phyloP scores from a whole-genome alignment of 805 yeast species.

The Hanseniaspora nectarophila region DNA sequence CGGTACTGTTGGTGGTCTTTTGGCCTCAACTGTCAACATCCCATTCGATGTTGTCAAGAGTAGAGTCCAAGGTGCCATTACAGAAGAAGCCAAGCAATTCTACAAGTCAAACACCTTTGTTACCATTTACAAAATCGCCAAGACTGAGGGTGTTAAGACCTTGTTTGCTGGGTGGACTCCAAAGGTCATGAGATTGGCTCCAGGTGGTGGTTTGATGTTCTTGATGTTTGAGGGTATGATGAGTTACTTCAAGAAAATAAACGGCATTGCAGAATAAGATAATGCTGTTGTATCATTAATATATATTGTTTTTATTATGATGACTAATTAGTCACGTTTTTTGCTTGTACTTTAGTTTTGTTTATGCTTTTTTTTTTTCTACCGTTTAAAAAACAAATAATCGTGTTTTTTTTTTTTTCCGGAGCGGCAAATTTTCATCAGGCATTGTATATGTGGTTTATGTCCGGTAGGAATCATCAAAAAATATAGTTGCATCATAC shows the following conservation, averaged over 20 bases:
- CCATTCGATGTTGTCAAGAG: slow-evolving; percentile 97
- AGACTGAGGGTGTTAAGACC: slow-evolving; percentile 85
- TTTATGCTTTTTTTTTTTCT: not conserved
- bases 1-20: slow-evolving; percentile 93
- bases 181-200: slow-evolving; percentile 92
- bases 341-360: not conserved
- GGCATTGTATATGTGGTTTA: too few relatives aligned
- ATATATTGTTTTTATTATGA: not conserved
- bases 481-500: too few relatives aligned
- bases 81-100: slow-evolving; percentile 74
- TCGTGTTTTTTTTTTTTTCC: too few relatives aligned
- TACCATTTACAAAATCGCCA: slow-evolving; percentile 42
- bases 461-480: too few relatives aligned
- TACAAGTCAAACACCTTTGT: slow-evolving; percentile 80
- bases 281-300: too few relatives aligned
- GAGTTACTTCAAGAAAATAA: slow-evolving; percentile 69
- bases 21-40: slow-evolving; percentile 89
- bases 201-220: slow-evolving; percentile 96
- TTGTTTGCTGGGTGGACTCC: slow-evolving; percentile 94
- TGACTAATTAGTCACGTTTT: slow-evolving; percentile 8
- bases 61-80: slow-evolving; percentile 64
- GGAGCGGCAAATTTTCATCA: too few relatives aligned
- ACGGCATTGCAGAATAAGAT: slow-evolving; percentile 4
- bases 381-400: too few relatives aligned
- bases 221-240: slow-evolving; percentile 92